These are phyloP conservation scores for Aspergillus felis DNA, from an alignment of 2,329 filamentous ascomycete genomes.

Conservation along the genomic window DNA sequence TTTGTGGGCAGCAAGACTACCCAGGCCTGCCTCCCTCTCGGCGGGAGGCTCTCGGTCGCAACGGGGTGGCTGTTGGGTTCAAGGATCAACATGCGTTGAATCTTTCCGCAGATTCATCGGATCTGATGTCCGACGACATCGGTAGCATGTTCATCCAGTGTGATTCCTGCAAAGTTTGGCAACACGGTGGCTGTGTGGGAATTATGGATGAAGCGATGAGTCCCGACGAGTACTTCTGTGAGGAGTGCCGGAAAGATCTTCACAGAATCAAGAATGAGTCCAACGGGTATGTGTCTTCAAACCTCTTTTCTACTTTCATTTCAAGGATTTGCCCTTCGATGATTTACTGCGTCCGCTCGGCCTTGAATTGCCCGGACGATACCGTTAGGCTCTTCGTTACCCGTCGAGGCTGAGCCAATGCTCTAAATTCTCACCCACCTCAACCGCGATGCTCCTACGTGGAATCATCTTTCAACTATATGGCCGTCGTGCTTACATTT, in stretches of 20 bases:
- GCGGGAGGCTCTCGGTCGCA: slow-evolving; percentile 52
- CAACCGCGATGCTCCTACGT: background rate
- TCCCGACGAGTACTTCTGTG: slow-evolving; percentile 97
- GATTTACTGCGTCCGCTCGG: background rate
- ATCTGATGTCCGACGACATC: slow-evolving; percentile 70
- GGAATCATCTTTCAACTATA: slow-evolving; percentile 5
- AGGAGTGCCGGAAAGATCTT: slow-evolving; percentile 85
- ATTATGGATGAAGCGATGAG: slow-evolving; percentile 92
- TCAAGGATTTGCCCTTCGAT: background rate
- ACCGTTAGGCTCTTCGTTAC: background rate
- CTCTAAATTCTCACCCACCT: background rate
- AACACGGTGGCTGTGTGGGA: slow-evolving; percentile 95
- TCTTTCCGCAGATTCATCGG: slow-evolving; percentile 57
- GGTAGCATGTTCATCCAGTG: slow-evolving; percentile 97
- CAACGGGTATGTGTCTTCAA: slow-evolving; percentile 68
- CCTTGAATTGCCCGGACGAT: background rate
- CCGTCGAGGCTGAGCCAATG: background rate
- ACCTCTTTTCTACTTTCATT: background rate
- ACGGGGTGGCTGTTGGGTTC: slow-evolving; percentile 47
- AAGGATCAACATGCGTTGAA: slow-evolving; percentile 57
- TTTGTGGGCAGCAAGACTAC: slow-evolving; percentile 93
- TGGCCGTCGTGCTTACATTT: slow-evolving; percentile 27
- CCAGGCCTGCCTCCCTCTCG: slow-evolving; percentile 69
- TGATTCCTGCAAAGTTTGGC: slow-evolving; percentile 97
- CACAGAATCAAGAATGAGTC: slow-evolving; percentile 76